A percentile compares a stretch with the other conserved stretches of the same genome.
phyloP scores from a whole-genome alignment of 768 basidiomycete genomes.

The Russula earlei region DNA sequence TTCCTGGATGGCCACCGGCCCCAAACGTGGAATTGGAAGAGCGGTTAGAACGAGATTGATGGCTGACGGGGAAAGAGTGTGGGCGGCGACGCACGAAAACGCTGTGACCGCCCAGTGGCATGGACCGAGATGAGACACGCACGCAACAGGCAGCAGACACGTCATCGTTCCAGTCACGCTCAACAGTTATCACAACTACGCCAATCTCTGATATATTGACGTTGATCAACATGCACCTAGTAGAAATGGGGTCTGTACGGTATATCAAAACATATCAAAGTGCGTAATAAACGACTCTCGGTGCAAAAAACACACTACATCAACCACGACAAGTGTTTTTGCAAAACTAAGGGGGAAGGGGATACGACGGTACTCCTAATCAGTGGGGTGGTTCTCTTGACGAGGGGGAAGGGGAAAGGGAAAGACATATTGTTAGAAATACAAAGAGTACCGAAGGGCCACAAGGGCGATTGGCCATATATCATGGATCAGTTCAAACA shows the following conservation, averaged over 20 bases:
- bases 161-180: neutral
- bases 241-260: neutral
- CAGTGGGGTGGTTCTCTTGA: slow-evolving; percentile 32
- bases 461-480: slow-evolving; percentile 18
- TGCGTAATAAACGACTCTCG: slow-evolving; percentile 6
- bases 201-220: neutral
- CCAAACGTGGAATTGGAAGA: neutral
- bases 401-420: slow-evolving; percentile 22
- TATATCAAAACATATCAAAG: slow-evolving; percentile 3
- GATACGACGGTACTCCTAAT: slow-evolving; percentile 48
- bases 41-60: neutral
- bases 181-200: neutral
- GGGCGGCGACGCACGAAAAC: neutral
- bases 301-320: slow-evolving; percentile 12
- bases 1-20: neutral
- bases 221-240: neutral
- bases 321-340: slow-evolving; percentile 1
- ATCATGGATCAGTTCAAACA: slow-evolving; percentile 15
- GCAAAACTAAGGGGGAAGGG: slow-evolving; percentile 21
- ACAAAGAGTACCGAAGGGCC: slow-evolving; percentile 39
- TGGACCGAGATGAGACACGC: neutral
- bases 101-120: neutral
- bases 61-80: neutral
- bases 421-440: slow-evolving; percentile 4
- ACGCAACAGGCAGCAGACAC: neutral